These are phyloP conservation scores for Claviceps sp. DNA, from an alignment of 2,329 filamentous ascomycete species.

Conservation along the genomic window DNA sequence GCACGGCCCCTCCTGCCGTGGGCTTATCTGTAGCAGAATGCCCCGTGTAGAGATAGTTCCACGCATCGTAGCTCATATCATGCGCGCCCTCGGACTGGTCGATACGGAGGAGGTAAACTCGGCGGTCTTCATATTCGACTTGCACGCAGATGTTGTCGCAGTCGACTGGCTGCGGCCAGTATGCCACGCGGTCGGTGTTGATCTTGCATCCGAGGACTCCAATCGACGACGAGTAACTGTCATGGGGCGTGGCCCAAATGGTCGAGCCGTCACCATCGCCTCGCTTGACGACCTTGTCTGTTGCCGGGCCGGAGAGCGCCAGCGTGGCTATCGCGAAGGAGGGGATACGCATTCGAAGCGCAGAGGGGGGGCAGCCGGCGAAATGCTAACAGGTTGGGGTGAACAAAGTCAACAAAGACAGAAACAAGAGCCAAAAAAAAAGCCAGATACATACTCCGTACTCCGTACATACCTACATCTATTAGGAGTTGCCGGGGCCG, in stretches of 20 bases:
- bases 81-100: constrained; percentile 43
- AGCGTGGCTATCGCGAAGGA: not conserved
- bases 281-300: not conserved
- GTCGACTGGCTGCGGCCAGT: constrained; percentile 42
- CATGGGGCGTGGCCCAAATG: constrained; percentile 37
- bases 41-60: constrained; percentile 44
- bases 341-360: not conserved
- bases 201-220: constrained; percentile 49
- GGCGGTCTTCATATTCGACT: constrained; percentile 33
- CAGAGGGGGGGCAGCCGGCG: not conserved
- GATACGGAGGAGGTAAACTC: constrained; percentile 44
- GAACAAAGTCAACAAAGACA: not conserved
- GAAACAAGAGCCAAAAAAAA: not conserved
- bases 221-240: constrained; percentile 42
- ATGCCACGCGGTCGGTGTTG: constrained; percentile 45
- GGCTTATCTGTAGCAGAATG: constrained; percentile 31
- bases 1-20: constrained; percentile 31
- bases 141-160: constrained; percentile 44
- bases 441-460: too few species aligned
- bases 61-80: constrained; percentile 48
- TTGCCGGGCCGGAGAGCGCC: not conserved
- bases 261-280: constrained; percentile 7
- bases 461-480: too few species aligned
- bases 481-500: too few species aligned
- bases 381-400: too few species aligned